A percentile compares a stretch with the other conserved stretches of the same genome.
These are phyloP conservation scores for Botrytis byssoidea DNA, from an alignment of 2,329 filamentous ascomycete genomes.

Conservation along the genomic window DNA sequence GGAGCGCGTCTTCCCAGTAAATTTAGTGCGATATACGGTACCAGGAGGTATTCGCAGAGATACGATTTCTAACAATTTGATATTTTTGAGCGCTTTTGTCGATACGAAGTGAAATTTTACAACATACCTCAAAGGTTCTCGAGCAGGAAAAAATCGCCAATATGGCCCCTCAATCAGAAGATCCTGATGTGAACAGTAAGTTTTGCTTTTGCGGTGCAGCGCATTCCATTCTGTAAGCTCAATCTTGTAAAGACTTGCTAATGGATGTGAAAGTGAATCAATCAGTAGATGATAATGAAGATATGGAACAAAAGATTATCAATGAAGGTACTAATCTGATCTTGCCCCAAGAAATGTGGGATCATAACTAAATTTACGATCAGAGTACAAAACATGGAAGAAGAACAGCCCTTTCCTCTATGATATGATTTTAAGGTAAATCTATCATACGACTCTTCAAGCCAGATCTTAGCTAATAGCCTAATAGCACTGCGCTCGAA, in stretches of 20 bases:
- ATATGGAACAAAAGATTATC: conserved; percentile 80
- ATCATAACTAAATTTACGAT: conserved; percentile 17
- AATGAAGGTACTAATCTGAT: conserved; percentile 69
- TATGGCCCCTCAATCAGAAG: conserved; percentile 48
- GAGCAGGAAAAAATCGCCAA: conserved; percentile 14
- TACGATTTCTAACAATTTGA: background rate
- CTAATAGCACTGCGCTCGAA: conserved; percentile 75
- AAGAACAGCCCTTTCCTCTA: conserved; percentile 99
- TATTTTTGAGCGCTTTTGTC: background rate
- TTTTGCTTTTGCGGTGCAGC: background rate
- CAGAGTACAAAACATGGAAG: conserved; percentile 99
- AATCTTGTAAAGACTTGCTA: conserved; percentile 16
- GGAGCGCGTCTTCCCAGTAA: conserved; percentile 20
- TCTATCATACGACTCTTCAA: background rate
- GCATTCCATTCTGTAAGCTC: background rate
- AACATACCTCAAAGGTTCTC: background rate
- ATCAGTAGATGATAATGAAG: conserved; percentile 64
- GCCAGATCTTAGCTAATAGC: conserved; percentile 24
- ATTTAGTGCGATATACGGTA: background rate
- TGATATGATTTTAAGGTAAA: conserved; percentile 85
- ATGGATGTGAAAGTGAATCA: conserved; percentile 47
- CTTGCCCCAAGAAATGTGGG: background rate
- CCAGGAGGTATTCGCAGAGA: background rate
- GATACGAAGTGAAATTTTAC: background rate
- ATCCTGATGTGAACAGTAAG: conserved; percentile 51